Conservation (phyloP, 495 filamentous ascomycete genomes). For the Hypoxylon rickii region DNA sequence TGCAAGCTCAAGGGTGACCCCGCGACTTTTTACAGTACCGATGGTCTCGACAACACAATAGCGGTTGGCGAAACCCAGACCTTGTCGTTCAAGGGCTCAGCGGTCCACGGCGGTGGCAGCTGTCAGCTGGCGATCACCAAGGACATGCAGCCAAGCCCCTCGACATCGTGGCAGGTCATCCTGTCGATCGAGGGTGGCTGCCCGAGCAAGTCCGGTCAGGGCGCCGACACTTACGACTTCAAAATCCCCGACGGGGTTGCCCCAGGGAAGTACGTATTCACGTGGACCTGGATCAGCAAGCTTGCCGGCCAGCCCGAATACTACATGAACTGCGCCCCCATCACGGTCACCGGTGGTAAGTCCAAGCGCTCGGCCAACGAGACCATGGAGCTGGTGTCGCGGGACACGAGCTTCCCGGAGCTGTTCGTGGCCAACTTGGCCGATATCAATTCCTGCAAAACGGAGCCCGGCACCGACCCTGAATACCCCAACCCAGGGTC, state of each 20-base stretch:
- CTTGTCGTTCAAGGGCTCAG: slow-evolving; percentile 62
- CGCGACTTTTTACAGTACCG: slow-evolving; percentile 44
- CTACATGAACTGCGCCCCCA: slow-evolving; percentile 56
- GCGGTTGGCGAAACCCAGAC: slow-evolving; percentile 57
- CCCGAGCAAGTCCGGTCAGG: slow-evolving; percentile 56
- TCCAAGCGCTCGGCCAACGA: slow-evolving; percentile 31
- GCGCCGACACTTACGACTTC: slow-evolving; percentile 56
- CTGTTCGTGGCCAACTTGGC: slow-evolving; percentile 82
- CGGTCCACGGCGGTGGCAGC: slow-evolving; percentile 83
- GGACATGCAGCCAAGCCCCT: slow-evolving; percentile 61
- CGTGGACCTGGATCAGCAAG: slow-evolving; percentile 61
- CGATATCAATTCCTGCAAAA: slow-evolving; percentile 58
- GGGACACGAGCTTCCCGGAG: slow-evolving; percentile 65
- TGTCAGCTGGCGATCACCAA: slow-evolving; percentile 86
- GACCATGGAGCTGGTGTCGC: slow-evolving; percentile 49
- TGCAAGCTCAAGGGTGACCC: slow-evolving; percentile 63
- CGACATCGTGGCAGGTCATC: slow-evolving; percentile 74
- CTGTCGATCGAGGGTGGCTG: slow-evolving; percentile 84
- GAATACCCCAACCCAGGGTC: slow-evolving; percentile 61
- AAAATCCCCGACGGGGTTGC: slow-evolving; percentile 61
- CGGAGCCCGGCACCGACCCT: slow-evolving; percentile 48
- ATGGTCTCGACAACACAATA: slow-evolving; percentile 54
- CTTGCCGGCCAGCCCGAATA: slow-evolving; percentile 44
- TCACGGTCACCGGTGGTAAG: slow-evolving; percentile 25
- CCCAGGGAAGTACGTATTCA: slow-evolving; percentile 65